Conservation (phyloP, 139 green algal genomes). For the Tetraselmis chui region DNA sequence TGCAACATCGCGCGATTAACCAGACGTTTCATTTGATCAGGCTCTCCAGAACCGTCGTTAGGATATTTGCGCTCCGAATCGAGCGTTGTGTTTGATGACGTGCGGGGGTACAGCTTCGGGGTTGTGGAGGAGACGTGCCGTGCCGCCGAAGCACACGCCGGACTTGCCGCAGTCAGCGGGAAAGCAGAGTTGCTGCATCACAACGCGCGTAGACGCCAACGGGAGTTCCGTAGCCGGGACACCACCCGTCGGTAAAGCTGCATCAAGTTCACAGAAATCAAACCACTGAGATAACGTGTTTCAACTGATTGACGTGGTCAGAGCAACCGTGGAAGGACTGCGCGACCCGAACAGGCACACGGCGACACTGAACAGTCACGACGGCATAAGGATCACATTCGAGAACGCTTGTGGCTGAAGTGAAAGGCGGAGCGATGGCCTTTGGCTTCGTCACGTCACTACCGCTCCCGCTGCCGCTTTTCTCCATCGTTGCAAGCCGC, state of each 20-base stretch:
- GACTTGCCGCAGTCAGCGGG: constrained; percentile 44
- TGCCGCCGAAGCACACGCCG: constrained; percentile 59
- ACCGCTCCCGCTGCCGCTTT: not conserved
- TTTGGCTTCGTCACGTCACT: too few relatives aligned
- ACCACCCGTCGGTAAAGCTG: not conserved
- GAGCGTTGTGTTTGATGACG: not conserved
- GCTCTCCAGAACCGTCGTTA: not conserved
- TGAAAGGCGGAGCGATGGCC: too few relatives aligned
- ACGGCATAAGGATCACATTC: too few relatives aligned
- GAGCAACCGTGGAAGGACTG: too few relatives aligned
- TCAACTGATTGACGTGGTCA: too few relatives aligned
- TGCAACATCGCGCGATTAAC: too few relatives aligned
- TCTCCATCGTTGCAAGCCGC: not conserved
- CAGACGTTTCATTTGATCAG: not conserved
- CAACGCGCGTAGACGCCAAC: constrained; percentile 56
- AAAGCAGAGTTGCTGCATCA: constrained; percentile 69
- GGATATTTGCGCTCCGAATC: not conserved
- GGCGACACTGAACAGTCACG: too few relatives aligned
- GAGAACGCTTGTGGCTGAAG: too few relatives aligned
- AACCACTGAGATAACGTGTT: too few relatives aligned
- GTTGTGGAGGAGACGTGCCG: constrained; percentile 20
- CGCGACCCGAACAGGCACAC: too few relatives aligned
- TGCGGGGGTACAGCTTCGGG: not conserved
- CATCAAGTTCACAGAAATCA: too few relatives aligned
- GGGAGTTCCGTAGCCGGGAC: constrained; percentile 13